Evolutionary conservation across 192 early-diverging fungal genomes (phyloP).

Genomic region (Dimargaris xerosporica): DNA sequence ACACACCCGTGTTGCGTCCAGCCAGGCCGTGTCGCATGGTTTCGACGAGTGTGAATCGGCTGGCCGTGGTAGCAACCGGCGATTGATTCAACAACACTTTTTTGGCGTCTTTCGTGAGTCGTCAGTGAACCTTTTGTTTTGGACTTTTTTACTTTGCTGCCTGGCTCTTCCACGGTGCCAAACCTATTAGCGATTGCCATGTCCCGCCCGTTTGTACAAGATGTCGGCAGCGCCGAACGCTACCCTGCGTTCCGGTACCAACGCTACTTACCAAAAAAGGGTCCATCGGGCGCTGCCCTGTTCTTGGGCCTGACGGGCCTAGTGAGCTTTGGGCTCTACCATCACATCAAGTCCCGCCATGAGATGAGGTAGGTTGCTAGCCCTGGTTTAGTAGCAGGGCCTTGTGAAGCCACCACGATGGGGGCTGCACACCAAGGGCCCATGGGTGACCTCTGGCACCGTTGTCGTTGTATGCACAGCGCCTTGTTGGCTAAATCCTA

Average conservation of each 20-base stretch:
- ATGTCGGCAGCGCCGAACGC: constrained; percentile 58
- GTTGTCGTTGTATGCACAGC: neutral
- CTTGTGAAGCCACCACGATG: too few species aligned
- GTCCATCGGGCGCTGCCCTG: constrained; percentile 77
- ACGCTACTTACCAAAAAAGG: constrained; percentile 74
- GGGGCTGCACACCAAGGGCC: neutral
- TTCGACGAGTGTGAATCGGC: too few species aligned
- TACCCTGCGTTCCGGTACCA: constrained; percentile 79
- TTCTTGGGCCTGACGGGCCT: constrained; percentile 56
- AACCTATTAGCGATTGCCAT: too few species aligned
- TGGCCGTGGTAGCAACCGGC: too few species aligned
- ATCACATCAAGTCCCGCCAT: constrained; percentile 46
- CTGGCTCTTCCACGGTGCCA: too few species aligned
- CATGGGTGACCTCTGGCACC: neutral
- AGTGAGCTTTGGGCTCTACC: constrained; percentile 73
- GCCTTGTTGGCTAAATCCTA: neutral
- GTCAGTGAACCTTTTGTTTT: too few species aligned
- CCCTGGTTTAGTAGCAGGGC: too few species aligned
- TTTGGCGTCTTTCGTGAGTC: too few species aligned
- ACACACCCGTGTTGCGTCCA: too few species aligned
- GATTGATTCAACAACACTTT: too few species aligned
- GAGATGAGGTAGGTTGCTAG: constrained; percentile 41
- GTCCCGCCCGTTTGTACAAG: constrained; percentile 47
- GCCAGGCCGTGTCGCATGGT: too few species aligned
- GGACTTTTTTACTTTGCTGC: too few species aligned